These are phyloP conservation scores for Gnomoniopsis sp. DNA, from an alignment of 2,329 filamentous ascomycete genomes.

Conservation along the genomic window DNA sequence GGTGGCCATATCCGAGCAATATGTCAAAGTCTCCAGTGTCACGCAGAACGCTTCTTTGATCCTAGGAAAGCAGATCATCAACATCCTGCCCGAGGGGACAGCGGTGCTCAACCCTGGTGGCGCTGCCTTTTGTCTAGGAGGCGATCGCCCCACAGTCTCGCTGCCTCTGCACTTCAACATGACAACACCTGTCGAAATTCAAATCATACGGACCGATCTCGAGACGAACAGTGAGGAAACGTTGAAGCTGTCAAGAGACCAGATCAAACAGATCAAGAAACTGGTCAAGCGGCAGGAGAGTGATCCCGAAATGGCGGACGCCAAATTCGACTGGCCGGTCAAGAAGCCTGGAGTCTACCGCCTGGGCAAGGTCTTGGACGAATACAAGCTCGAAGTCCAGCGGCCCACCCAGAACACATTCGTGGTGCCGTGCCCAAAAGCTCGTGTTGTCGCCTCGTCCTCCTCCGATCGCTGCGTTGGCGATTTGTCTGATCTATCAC, in stretches of 20 bases:
- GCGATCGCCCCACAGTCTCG: slow-evolving; percentile 54
- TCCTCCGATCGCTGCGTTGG: slow-evolving; percentile 72
- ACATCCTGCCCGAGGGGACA: slow-evolving; percentile 93
- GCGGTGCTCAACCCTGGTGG: slow-evolving; percentile 82
- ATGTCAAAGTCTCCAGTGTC: slow-evolving; percentile 83
- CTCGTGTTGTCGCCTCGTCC: slow-evolving; percentile 63
- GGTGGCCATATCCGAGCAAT: slow-evolving; percentile 86
- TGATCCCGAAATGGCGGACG: slow-evolving; percentile 57
- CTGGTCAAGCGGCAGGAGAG: slow-evolving; percentile 63
- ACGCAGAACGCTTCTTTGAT: slow-evolving; percentile 92
- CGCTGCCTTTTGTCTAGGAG: slow-evolving; percentile 76
- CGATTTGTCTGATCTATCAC: slow-evolving; percentile 79
- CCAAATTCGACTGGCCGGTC: slow-evolving; percentile 68
- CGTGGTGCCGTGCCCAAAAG: slow-evolving; percentile 81
- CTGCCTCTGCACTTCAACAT: slow-evolving; percentile 93
- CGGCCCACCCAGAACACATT: slow-evolving; percentile 72
- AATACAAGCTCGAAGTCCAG: slow-evolving; percentile 91
- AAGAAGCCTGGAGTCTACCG: slow-evolving; percentile 88
- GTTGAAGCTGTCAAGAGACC: slow-evolving; percentile 69
- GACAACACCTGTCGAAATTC: slow-evolving; percentile 82
- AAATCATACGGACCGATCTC: slow-evolving; percentile 83
- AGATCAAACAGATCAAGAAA: slow-evolving; percentile 72
- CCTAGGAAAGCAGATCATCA: slow-evolving; percentile 93
- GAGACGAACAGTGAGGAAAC: slow-evolving; percentile 77
- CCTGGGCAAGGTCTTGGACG: slow-evolving; percentile 80